Percentiles rank a stretch among this genome's conserved stretches.
Evolutionary conservation across 371 early-diverging fungal genomes (phyloP).

Genomic region (Mucor saturninus): DNA sequence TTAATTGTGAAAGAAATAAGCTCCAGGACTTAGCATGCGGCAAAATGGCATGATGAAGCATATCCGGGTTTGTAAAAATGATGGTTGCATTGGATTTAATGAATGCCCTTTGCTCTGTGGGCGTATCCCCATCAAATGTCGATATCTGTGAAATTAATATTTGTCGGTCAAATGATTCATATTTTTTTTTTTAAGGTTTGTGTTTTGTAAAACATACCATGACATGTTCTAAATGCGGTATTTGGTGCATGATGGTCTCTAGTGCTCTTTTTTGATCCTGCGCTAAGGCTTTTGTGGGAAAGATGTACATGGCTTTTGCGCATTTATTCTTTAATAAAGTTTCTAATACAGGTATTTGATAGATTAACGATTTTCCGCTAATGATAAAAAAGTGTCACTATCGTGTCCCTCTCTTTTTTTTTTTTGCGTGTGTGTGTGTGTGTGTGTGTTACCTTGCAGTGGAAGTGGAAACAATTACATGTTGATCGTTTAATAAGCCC

Average conservation of each 20-base stretch:
- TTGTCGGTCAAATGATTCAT: not conserved
- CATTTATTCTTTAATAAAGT: constrained; percentile 44
- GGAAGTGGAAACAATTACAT: constrained; percentile 71
- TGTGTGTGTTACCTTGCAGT: constrained; percentile 61
- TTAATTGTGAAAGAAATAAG: constrained; percentile 54
- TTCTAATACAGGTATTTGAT: constrained; percentile 72
- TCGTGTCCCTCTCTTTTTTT: not conserved
- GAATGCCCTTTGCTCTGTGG: constrained; percentile 38
- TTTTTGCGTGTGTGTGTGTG: not conserved
- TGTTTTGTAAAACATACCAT: constrained; percentile 15
- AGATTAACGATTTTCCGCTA: constrained; percentile 84
- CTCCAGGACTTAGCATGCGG: constrained; percentile 66
- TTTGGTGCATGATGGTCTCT: constrained; percentile 31
- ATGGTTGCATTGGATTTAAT: constrained; percentile 61
- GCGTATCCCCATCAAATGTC: constrained; percentile 59
- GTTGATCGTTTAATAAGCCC: constrained; percentile 41
- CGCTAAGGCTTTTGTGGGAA: constrained; percentile 80
- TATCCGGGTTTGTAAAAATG: constrained; percentile 85
- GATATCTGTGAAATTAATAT: constrained; percentile 15
- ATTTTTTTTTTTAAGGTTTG: not conserved
- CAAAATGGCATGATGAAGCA: constrained; percentile 74
- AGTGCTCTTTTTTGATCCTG: constrained; percentile 76
- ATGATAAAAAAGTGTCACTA: not conserved
- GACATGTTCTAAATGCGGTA: constrained; percentile 29
- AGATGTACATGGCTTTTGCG: constrained; percentile 63